phyloP scores from a whole-genome alignment of 805 yeast species.

The Saturnispora halmiae region DNA sequence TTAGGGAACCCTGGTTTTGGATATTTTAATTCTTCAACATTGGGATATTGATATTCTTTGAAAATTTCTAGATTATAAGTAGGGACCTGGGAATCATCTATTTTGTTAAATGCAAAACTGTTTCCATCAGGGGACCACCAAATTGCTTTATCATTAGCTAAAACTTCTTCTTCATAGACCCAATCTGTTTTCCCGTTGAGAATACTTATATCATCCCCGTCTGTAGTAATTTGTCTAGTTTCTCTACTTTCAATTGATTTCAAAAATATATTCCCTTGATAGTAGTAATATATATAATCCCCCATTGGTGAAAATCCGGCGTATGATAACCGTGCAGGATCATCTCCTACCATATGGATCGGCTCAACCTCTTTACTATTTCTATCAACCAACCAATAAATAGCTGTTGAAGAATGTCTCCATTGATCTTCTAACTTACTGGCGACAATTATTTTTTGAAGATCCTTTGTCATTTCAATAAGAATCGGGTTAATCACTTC shows the following conservation, averaged over 20 bases:
- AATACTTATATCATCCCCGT: constrained; percentile 40
- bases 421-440: constrained; percentile 45
- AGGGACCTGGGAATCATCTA: constrained; percentile 53
- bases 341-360: constrained; percentile 16
- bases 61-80: constrained; percentile 44
- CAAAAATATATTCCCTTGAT: constrained; percentile 45
- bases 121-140: constrained; percentile 71
- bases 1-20: constrained; percentile 66
- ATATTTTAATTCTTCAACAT: constrained; percentile 40
- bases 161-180: constrained; percentile 79
- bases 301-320: constrained; percentile 57
- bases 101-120: constrained; percentile 42
- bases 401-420: constrained; percentile 60
- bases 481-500: constrained; percentile 32
- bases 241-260: constrained; percentile 28
- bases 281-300: constrained; percentile 47
- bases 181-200: constrained; percentile 72
- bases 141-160: constrained; percentile 45
- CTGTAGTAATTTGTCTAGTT: constrained; percentile 34
- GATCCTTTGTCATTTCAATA: constrained; percentile 36
- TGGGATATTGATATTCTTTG: constrained; percentile 40
- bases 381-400: constrained; percentile 55
- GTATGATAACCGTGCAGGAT: constrained; percentile 34
- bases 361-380: constrained; percentile 23
- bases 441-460: constrained; percentile 43